A percentile compares a stretch with the other conserved stretches of the same genome.
Evolutionary conservation across 768 basidiomycete species (phyloP).

Genomic region (Saitozyma sp.): DNA sequence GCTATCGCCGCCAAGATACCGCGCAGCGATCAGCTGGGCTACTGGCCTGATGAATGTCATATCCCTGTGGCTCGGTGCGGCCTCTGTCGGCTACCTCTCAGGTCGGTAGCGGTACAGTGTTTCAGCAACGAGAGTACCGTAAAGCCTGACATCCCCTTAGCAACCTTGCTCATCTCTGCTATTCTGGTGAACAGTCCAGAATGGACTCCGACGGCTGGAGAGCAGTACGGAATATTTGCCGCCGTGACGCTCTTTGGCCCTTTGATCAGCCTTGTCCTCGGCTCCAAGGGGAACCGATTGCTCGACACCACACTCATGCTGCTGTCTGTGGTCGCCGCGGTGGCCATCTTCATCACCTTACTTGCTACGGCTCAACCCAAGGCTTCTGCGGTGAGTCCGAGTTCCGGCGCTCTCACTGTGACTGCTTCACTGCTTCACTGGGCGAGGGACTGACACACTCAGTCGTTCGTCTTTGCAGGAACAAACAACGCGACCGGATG

Average conservation of each 20-base stretch:
- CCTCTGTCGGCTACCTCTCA: constrained; percentile 38
- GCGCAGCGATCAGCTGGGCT: neutral
- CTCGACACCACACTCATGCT: neutral
- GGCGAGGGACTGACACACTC: too few relatives aligned
- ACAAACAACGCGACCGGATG: constrained; percentile 45
- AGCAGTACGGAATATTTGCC: constrained; percentile 34
- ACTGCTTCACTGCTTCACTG: constrained; percentile 24
- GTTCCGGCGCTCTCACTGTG: too few relatives aligned
- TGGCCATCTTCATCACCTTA: constrained; percentile 35
- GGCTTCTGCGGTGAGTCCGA: constrained; percentile 8
- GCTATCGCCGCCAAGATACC: constrained; percentile 24
- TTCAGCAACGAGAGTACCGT: constrained; percentile 27
- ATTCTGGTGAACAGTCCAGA: constrained; percentile 36
- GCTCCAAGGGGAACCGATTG: too few relatives aligned
- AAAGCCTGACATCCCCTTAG: constrained; percentile 25
- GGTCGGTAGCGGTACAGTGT: constrained; percentile 28
- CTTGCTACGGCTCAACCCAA: constrained; percentile 13
- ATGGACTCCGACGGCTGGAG: constrained; percentile 32
- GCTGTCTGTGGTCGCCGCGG: constrained; percentile 26
- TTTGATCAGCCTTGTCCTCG: too few relatives aligned
- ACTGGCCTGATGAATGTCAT: constrained; percentile 28
- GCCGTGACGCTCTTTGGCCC: constrained; percentile 8
- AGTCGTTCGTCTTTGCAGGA: constrained; percentile 35
- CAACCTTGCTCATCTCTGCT: constrained; percentile 37
- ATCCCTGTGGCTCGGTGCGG: constrained; percentile 44